Percentiles rank a stretch among this genome's conserved stretches.
Conservation (phyloP, 805 yeast genomes). For the Yarrowia keelungensis region DNA sequence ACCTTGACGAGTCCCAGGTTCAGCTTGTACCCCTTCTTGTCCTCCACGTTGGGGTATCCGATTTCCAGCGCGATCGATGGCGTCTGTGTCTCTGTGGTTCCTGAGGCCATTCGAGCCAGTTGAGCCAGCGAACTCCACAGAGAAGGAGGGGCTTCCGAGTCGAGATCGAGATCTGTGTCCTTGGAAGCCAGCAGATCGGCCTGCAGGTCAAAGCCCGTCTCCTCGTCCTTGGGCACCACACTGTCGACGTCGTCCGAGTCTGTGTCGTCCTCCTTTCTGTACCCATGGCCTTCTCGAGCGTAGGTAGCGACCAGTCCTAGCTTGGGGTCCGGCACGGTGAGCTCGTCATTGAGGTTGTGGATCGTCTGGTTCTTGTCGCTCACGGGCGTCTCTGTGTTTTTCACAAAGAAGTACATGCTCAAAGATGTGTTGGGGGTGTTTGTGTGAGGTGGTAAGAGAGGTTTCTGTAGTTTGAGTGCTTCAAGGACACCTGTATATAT, state of each 20-base stretch:
- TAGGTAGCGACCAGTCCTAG: conserved; percentile 25
- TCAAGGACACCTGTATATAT: no score
- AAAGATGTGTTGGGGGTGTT: not conserved
- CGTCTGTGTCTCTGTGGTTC: not conserved
- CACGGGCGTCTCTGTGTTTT: conserved; percentile 3
- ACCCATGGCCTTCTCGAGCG: conserved; percentile 17
- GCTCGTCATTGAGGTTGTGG: conserved; percentile 32
- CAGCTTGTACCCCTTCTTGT: conserved; percentile 21
- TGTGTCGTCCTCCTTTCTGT: conserved; percentile 20
- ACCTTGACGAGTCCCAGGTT: conserved; percentile 29
- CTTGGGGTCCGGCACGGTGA: conserved; percentile 28
- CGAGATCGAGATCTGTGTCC: not conserved
- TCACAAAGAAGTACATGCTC: conserved; percentile 26
- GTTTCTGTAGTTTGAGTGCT: no score
- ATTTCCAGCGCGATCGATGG: conserved; percentile 16
- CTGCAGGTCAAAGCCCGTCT: not conserved
- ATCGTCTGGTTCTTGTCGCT: not conserved
- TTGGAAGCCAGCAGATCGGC: not conserved
- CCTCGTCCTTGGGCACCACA: conserved; percentile 9
- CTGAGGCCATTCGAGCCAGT: conserved; percentile 9
- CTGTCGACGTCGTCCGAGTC: not conserved
- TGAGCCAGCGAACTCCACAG: conserved; percentile 17
- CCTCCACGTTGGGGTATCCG: conserved; percentile 26
- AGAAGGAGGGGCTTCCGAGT: not conserved
- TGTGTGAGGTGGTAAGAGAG: not conserved